Percentiles rank a stretch among this genome's conserved stretches.
Evolutionary conservation across 768 basidiomycete species (phyloP).

Genomic region (Lepiota subincarnata): DNA sequence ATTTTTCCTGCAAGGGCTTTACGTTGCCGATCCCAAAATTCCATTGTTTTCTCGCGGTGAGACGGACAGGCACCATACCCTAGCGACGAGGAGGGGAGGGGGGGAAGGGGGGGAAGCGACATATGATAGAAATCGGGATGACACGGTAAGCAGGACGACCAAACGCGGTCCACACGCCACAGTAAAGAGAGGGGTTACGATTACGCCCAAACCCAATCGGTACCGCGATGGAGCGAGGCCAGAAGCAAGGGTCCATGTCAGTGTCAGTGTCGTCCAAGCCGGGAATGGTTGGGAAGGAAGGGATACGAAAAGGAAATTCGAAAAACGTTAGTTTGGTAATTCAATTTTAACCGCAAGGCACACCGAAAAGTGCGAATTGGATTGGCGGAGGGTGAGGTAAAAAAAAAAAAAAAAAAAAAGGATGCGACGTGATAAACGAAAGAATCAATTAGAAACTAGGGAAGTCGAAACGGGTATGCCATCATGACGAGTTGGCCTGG

Average conservation of each 20-base stretch:
- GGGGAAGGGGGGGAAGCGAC: background rate
- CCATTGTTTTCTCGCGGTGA: conserved; percentile 42
- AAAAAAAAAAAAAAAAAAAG: background rate
- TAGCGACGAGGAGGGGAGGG: conserved; percentile 15
- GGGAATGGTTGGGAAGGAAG: background rate
- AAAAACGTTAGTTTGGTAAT: conserved; percentile 11
- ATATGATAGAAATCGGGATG: background rate
- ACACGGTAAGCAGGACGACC: background rate
- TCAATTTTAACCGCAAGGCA: conserved; percentile 2
- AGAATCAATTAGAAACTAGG: background rate
- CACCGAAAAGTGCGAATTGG: conserved; percentile 1
- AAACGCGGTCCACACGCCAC: background rate
- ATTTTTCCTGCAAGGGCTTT: conserved; percentile 40
- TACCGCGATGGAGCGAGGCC: background rate
- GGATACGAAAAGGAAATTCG: background rate
- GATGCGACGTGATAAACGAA: background rate
- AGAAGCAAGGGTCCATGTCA: background rate
- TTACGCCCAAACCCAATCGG: background rate
- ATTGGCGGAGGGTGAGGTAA: background rate
- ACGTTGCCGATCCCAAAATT: conserved; percentile 50
- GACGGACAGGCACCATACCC: conserved; percentile 58
- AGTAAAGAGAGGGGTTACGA: background rate
- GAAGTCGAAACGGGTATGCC: conserved; percentile 9
- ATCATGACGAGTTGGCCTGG: conserved; percentile 1
- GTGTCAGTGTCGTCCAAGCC: background rate